These are phyloP conservation scores for Coemansia nantahalensis DNA, from an alignment of 192 early-diverging fungal species.

Conservation along the genomic window DNA sequence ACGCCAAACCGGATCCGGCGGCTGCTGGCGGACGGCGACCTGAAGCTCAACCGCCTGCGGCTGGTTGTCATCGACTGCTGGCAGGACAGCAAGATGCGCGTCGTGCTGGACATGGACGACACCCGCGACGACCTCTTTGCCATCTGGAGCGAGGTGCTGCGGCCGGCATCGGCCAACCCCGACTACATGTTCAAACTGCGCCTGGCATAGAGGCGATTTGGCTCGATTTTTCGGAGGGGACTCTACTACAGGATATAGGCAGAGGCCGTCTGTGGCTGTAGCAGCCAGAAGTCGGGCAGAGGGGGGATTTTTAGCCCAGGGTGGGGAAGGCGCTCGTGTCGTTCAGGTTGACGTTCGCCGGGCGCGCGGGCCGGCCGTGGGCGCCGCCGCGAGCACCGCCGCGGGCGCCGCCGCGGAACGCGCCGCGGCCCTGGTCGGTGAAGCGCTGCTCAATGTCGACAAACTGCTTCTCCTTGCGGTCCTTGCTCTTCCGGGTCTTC, in stretches of 20 bases:
- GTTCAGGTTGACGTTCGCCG: constrained; percentile 58
- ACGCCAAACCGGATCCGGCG: constrained; percentile 48
- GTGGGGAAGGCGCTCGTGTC: constrained; percentile 73
- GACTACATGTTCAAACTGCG: constrained; percentile 41
- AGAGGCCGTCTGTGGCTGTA: too few species aligned
- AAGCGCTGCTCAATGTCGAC: constrained; percentile 82
- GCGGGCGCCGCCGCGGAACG: constrained; percentile 54
- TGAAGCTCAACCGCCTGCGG: constrained; percentile 32
- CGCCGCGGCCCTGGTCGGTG: constrained; percentile 62
- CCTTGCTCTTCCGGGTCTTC: constrained; percentile 61
- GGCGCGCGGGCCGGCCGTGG: constrained; percentile 54
- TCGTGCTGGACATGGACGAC: constrained; percentile 52
- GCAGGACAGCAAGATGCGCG: constrained; percentile 52
- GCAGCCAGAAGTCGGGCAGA: too few species aligned
- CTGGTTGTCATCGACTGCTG: constrained; percentile 51
- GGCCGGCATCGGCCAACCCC: constrained; percentile 34
- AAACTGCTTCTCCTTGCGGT: constrained; percentile 70
- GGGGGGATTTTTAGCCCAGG: constrained; percentile 19
- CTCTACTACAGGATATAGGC: too few species aligned
- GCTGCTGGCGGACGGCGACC: constrained; percentile 24
- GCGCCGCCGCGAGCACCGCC: constrained; percentile 36
- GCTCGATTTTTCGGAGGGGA: too few species aligned
- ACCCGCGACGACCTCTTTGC: constrained; percentile 40
- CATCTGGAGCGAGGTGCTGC: constrained; percentile 44
- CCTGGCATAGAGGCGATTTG: not conserved